These are phyloP conservation scores for Durusdinium trenchii DNA, from an alignment of 73 alveolate species.

Conservation along the genomic window DNA sequence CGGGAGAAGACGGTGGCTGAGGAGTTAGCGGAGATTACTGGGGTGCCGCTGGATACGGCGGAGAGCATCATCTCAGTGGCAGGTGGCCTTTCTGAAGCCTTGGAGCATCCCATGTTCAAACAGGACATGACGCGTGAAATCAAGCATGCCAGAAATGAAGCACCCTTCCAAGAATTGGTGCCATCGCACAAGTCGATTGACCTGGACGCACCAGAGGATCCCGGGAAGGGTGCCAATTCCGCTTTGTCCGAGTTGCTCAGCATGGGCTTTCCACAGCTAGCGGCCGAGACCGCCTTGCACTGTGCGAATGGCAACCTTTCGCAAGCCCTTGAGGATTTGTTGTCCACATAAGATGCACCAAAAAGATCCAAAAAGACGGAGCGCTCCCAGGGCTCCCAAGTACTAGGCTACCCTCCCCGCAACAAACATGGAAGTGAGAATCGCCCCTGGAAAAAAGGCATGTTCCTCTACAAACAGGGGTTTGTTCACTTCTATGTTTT, in stretches of 20 bases:
- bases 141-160: too few relatives aligned
- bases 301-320: constrained; percentile 43
- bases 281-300: constrained; percentile 41
- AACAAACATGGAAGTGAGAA: too few relatives aligned
- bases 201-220: background rate
- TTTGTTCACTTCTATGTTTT: too few relatives aligned
- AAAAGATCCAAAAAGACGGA: too few relatives aligned
- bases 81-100: constrained; percentile 25
- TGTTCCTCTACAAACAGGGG: too few relatives aligned
- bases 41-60: constrained; percentile 66
- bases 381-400: too few relatives aligned
- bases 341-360: constrained; percentile 29
- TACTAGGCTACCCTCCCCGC: too few relatives aligned
- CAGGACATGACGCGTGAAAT: background rate
- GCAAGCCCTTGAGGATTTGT: constrained; percentile 23
- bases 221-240: background rate
- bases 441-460: too few relatives aligned
- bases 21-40: constrained; percentile 55
- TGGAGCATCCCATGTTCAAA: constrained; percentile 66
- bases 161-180: background rate
- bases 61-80: constrained; percentile 59
- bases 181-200: background rate
- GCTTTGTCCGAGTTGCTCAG: constrained; percentile 13
- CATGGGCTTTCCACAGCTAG: constrained; percentile 29
- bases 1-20: constrained; percentile 38